Percentiles rank a stretch among this genome's conserved stretches.
Evolutionary conservation across 345 rosid genomes (phyloP).

Genomic region (Salix brachista): DNA sequence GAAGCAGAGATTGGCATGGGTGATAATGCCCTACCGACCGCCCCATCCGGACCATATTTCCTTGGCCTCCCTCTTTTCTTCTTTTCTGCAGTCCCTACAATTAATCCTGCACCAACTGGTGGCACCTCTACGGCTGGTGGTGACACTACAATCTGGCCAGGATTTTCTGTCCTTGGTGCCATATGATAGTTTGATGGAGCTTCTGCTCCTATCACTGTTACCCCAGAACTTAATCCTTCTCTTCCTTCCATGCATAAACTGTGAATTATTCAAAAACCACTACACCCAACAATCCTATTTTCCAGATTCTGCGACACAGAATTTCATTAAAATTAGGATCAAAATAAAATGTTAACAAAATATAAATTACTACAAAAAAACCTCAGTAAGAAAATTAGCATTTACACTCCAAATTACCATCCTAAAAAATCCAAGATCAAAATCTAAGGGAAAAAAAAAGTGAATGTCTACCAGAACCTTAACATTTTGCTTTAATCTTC

Average conservation of each 20-base stretch:
- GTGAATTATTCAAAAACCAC: neutral
- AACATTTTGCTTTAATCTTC: neutral
- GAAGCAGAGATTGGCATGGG: conserved; percentile 57
- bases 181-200: conserved; percentile 68
- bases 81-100: conserved; percentile 42
- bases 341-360: neutral
- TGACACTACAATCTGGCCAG: conserved; percentile 40
- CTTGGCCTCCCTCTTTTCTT: conserved; percentile 87
- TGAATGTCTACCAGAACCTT: neutral
- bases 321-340: neutral
- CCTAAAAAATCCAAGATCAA: neutral
- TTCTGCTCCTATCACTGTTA: conserved; percentile 73
- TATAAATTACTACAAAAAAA: neutral
- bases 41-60: conserved; percentile 72
- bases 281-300: conserved; percentile 2
- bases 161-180: conserved; percentile 54
- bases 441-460: neutral
- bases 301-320: conserved; percentile 26
- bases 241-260: conserved; percentile 50
- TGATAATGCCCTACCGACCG: conserved; percentile 40
- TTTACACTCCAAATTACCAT: neutral
- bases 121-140: conserved; percentile 34
- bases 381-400: neutral
- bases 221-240: conserved; percentile 55
- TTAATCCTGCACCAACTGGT: conserved; percentile 37